These are phyloP conservation scores for Massospora cicadina DNA, from an alignment of 371 early-diverging fungal species.

Conservation along the genomic window DNA sequence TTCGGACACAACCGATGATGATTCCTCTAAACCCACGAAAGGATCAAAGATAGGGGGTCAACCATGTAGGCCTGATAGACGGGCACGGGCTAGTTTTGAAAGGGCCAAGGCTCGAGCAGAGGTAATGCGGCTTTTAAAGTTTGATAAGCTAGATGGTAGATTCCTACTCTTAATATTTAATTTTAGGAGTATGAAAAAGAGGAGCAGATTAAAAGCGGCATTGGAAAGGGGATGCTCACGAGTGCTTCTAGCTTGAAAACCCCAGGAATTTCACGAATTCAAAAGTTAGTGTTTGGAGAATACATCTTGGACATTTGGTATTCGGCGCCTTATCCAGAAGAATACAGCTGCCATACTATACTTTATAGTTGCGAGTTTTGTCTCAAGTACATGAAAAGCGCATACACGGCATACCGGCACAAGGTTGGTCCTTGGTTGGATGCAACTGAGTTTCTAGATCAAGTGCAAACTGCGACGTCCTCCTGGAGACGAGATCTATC, in stretches of 20 bases:
- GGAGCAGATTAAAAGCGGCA: neutral
- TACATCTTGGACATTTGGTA: slow-evolving; percentile 93
- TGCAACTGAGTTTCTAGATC: slow-evolving; percentile 9
- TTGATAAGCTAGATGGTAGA: too few relatives aligned
- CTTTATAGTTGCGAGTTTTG: slow-evolving; percentile 96
- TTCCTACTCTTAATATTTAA: too few relatives aligned
- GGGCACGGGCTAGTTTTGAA: neutral
- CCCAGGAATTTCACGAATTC: neutral
- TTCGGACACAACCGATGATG: neutral
- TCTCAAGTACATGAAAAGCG: slow-evolving; percentile 78
- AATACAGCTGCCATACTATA: slow-evolving; percentile 46
- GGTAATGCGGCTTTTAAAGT: neutral
- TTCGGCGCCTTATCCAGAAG: slow-evolving; percentile 95
- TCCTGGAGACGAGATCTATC: slow-evolving; percentile 98
- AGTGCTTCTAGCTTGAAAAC: neutral
- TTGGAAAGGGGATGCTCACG: neutral
- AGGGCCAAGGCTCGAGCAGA: neutral
- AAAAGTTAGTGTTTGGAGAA: slow-evolving; percentile 24
- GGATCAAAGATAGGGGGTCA: neutral
- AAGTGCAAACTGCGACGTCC: slow-evolving; percentile 81
- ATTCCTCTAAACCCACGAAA: too few relatives aligned
- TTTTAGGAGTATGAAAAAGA: neutral
- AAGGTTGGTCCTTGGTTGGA: slow-evolving; percentile 17
- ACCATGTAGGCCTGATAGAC: neutral
- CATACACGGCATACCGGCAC: slow-evolving; percentile 45